These are phyloP conservation scores for Cercospora sp. DNA, from an alignment of 2,329 filamentous ascomycete genomes.

Conservation along the genomic window DNA sequence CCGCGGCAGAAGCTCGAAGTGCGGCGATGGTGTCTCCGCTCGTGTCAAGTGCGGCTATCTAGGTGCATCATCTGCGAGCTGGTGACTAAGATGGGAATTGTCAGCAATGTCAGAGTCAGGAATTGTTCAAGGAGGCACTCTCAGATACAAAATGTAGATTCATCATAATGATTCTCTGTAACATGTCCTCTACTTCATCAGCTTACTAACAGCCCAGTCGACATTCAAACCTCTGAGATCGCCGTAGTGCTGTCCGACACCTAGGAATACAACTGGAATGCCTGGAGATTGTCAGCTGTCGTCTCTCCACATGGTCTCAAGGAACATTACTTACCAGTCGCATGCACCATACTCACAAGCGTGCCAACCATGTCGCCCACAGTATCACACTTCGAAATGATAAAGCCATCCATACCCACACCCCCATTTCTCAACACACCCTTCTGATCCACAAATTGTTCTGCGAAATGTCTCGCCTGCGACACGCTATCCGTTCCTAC, in stretches of 20 bases:
- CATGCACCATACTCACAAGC: slow-evolving; percentile 94
- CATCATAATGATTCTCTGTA: background rate
- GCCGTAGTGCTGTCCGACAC: slow-evolving; percentile 67
- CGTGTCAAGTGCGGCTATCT: background rate
- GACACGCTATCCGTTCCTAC: slow-evolving; percentile 95
- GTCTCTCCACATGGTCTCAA: background rate
- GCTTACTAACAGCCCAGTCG: slow-evolving; percentile 60
- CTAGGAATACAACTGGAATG: slow-evolving; percentile 92
- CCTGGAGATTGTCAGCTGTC: slow-evolving; percentile 40
- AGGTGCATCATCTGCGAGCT: background rate
- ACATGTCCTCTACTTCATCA: slow-evolving; percentile 50
- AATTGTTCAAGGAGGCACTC: background rate
- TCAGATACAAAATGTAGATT: background rate
- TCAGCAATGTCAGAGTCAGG: background rate
- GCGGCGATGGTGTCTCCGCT: background rate
- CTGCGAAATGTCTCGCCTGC: slow-evolving; percentile 95
- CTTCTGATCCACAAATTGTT: slow-evolving; percentile 63
- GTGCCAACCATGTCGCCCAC: slow-evolving; percentile 99
- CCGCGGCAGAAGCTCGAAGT: background rate
- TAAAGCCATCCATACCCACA: slow-evolving; percentile 86
- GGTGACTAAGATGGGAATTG: background rate
- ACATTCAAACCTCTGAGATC: slow-evolving; percentile 65
- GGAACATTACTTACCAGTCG: slow-evolving; percentile 58
- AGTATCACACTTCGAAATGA: slow-evolving; percentile 97
- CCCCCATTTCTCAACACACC: slow-evolving; percentile 52